Evolutionary conservation across 2,329 filamentous ascomycete species (phyloP), one percentile per base, ranked within the genome.

Genomic region (Fusarium hostae): DNA sequence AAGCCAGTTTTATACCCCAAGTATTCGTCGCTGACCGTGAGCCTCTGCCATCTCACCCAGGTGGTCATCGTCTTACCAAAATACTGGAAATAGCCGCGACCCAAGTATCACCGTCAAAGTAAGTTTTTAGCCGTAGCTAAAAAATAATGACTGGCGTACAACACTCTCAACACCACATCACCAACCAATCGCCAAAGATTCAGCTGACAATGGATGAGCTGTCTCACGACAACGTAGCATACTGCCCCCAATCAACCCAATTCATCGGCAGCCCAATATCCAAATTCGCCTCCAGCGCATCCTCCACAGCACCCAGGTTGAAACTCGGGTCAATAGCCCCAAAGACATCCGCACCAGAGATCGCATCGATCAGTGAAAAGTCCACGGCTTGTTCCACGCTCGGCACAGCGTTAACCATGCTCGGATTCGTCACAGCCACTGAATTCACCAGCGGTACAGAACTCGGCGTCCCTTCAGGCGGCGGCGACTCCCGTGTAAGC

Each of bases 271-370:
- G 78, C 0, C 84, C 85, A 55, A 88, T 86, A 50, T 88, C 87
- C 5, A 89, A 78, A 58, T 88, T 88, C 0, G 86, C 85, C 62
- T 88, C 86, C 0, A 88, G 77, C 0, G 84, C 86, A 22, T 87
- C 86, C 69, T 89, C 86, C 28, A 88, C 84, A 1, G 86, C 86
- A 28, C 82, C 83, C 2, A 89, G 71, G 54, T 88, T 83, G 70
- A 89, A 89, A 52, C 79, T 86, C 5, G 86, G 86, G 52, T 87
- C 87, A 30, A 89, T 87, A 45, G 87, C 83, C 6, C 84, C 85
- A 70, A 88, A 88, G 2, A 88, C 79, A 47, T 88, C 86, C n/a
- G 87, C 79, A 3, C 86, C 85, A 2, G 83, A 83, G 30, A 84
- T 78, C 5, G 82, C 79, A 43, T 85, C 83, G 6, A 85, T 78